Evolutionary conservation across 23 red algal species (phyloP).

Genomic region (Gracilaria vermiculophylla): DNA sequence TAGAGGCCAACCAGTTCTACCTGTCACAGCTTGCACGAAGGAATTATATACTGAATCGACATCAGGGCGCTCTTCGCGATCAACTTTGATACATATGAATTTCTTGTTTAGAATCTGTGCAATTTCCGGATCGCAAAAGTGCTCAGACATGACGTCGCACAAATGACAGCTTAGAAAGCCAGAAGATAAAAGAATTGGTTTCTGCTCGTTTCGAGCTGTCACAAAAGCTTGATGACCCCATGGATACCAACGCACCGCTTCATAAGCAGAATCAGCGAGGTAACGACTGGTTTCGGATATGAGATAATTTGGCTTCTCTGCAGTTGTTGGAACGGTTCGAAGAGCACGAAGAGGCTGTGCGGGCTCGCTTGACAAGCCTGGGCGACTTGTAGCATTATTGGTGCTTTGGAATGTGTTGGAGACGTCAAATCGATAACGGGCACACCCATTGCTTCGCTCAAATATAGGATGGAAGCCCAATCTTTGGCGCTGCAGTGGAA

Average conservation of each 20-base stretch:
- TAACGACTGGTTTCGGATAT: conserved; percentile 73
- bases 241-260: conserved; percentile 74
- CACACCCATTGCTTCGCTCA: neutral
- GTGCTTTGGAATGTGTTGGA: neutral
- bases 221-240: conserved; percentile 76
- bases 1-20: conserved; percentile 76
- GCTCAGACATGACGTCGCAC: conserved; percentile 67
- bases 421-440: neutral
- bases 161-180: conserved; percentile 82
- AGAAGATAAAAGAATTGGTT: conserved; percentile 76
- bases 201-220: conserved; percentile 43
- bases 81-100: conserved; percentile 77
- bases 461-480: neutral
- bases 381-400: neutral
- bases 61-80: conserved; percentile 86
- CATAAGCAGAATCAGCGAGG: conserved; percentile 65
- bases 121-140: conserved; percentile 68
- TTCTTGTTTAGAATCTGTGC: conserved; percentile 59
- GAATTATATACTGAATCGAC: conserved; percentile 81
- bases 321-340: neutral
- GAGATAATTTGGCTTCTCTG: conserved; percentile 23
- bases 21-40: conserved; percentile 75
- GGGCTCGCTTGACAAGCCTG: neutral
- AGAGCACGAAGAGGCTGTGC: too few species aligned
- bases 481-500: neutral